These are phyloP conservation scores for Mycena pura DNA, from an alignment of 768 basidiomycete genomes.

Conservation along the genomic window DNA sequence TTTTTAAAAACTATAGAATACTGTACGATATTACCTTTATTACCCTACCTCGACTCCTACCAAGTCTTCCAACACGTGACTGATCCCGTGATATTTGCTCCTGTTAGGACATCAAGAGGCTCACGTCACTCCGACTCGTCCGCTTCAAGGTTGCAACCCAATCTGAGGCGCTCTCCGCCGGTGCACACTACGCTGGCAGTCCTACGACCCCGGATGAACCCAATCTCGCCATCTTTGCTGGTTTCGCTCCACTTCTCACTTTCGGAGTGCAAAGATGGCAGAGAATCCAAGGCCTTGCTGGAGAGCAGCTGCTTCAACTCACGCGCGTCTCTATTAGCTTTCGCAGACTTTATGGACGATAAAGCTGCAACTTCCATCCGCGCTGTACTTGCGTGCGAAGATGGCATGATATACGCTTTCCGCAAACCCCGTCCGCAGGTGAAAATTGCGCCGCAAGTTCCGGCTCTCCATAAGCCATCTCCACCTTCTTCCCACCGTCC, in stretches of 20 bases:
- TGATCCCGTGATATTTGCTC: no score
- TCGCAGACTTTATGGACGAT: slow-evolving; percentile 31
- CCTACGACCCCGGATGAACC: no score
- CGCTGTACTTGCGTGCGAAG: slow-evolving; percentile 48
- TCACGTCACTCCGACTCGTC: no score
- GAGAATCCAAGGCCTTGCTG: slow-evolving; percentile 24
- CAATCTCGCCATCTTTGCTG: slow-evolving; percentile 27
- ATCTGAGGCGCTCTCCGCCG: no score
- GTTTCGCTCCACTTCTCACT: slow-evolving; percentile 45
- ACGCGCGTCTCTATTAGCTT: slow-evolving; percentile 38
- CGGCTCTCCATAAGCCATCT: slow-evolving; percentile 23
- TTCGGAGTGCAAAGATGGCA: slow-evolving; percentile 14
- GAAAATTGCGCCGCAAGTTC: slow-evolving; percentile 20
- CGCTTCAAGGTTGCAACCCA: no score
- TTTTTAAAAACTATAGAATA: no score
- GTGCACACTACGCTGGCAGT: neutral
- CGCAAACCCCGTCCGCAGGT: slow-evolving; percentile 29
- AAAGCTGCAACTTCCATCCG: slow-evolving; percentile 18
- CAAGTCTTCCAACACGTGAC: no score
- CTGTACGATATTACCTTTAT: no score
- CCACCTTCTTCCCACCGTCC: slow-evolving; percentile 24
- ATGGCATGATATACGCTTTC: slow-evolving; percentile 53
- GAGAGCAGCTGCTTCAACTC: slow-evolving; percentile 42
- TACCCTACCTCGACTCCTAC: no score
- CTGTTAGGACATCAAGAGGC: no score